Conservation (phyloP, 352 stramenopile species). For the Phytopythium cucurbitacearum region DNA sequence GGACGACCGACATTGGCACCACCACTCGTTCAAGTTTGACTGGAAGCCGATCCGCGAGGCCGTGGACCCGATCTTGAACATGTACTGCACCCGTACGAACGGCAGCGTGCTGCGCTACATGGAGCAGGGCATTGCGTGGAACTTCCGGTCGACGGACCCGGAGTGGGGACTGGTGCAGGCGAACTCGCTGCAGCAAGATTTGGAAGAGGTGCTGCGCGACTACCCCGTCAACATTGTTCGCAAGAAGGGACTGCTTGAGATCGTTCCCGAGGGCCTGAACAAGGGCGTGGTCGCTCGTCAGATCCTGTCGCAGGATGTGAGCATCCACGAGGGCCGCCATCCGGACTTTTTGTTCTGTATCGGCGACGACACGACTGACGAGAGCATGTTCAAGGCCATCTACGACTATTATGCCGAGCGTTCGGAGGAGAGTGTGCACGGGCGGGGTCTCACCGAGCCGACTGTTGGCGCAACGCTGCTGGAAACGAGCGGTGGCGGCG, state of each 20-base stretch:
- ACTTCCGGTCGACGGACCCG: conserved; percentile 96
- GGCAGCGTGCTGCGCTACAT: conserved; percentile 92
- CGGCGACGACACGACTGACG: conserved; percentile 96
- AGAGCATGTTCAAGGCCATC: conserved; percentile 97
- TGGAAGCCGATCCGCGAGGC: conserved; percentile 91
- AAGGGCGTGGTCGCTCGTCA: conserved; percentile 96
- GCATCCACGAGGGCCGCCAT: conserved; percentile 55
- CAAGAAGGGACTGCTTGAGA: conserved; percentile 93
- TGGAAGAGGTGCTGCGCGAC: conserved; percentile 76
- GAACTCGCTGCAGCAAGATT: conserved; percentile 88
- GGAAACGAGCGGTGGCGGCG: conserved; percentile 7
- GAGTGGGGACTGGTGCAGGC: conserved; percentile 96
- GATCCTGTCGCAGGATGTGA: conserved; percentile 88
- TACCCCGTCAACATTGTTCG: conserved; percentile 73
- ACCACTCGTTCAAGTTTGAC: conserved; percentile 81
- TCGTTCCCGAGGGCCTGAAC: conserved; percentile 94
- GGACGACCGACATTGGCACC: conserved; percentile 60
- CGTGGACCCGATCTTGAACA: conserved; percentile 91
- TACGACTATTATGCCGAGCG: conserved; percentile 90
- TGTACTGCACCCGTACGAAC: conserved; percentile 96
- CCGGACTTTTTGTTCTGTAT: conserved; percentile 97
- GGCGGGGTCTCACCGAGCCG: conserved; percentile 9
- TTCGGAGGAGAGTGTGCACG: conserved; percentile 78
- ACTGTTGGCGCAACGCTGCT: conserved; percentile 6
- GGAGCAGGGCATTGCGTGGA: conserved; percentile 95